Evolutionary conservation across 768 basidiomycete species (phyloP).

Genomic region (Suillus cothurnatus): DNA sequence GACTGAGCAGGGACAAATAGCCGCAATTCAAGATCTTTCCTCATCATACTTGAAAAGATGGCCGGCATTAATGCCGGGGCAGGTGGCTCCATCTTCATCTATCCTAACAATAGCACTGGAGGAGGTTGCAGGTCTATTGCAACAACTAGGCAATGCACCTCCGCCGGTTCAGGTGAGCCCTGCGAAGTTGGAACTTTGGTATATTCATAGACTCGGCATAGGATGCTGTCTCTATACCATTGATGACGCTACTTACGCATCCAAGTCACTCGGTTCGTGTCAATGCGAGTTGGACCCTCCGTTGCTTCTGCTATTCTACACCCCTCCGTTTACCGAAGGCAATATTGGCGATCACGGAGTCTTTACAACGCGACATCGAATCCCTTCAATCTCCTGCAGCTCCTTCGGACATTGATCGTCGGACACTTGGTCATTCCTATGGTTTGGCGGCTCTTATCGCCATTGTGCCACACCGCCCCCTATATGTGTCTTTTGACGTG

Average conservation of each 20-base stretch:
- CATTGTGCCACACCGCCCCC: conserved; percentile 80
- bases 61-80: conserved; percentile 92
- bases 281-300: conserved; percentile 83
- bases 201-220: conserved; percentile 27
- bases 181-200: not conserved
- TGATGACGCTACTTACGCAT: conserved; percentile 84
- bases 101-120: conserved; percentile 75
- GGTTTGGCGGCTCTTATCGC: conserved; percentile 88
- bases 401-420: conserved; percentile 66
- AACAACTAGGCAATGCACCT: conserved; percentile 91
- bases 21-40: conserved; percentile 85
- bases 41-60: conserved; percentile 84
- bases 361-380: conserved; percentile 81
- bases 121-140: conserved; percentile 84
- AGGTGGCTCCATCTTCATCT: conserved; percentile 63
- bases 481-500: conserved; percentile 95
- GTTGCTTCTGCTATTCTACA: conserved; percentile 89
- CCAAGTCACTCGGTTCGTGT: conserved; percentile 88
- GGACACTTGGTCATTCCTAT: conserved; percentile 86
- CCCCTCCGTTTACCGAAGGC: conserved; percentile 83
- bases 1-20: conserved; percentile 92
- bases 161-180: conserved; percentile 74
- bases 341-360: conserved; percentile 75
- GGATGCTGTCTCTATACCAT: conserved; percentile 84
- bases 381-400: conserved; percentile 72